A percentile compares a stretch with the other conserved stretches of the same genome.
These are phyloP conservation scores for Ajuga chamaepitys DNA, from an alignment of 257 asterid species.

Conservation along the genomic window DNA sequence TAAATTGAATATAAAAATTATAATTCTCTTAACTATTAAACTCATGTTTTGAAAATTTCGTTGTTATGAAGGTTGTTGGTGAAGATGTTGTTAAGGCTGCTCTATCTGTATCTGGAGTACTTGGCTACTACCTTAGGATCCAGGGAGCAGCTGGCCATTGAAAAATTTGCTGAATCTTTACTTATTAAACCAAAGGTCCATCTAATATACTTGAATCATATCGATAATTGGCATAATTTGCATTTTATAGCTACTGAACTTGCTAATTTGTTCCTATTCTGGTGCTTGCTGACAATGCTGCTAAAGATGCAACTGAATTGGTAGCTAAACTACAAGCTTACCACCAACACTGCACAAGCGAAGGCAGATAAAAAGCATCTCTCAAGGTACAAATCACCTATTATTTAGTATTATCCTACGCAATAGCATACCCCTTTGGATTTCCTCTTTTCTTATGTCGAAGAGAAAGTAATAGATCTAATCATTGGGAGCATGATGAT, in stretches of 20 bases:
- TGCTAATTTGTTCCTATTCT: no score
- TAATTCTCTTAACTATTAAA: not conserved
- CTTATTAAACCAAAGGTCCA: conserved; percentile 83
- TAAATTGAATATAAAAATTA: no score
- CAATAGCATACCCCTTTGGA: not conserved
- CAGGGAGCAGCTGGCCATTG: conserved; percentile 94
- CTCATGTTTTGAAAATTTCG: conserved; percentile 7
- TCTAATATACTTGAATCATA: not conserved
- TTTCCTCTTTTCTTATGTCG: not conserved
- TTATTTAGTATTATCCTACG: not conserved
- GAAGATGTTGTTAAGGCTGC: conserved; percentile 99
- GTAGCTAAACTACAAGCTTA: no score
- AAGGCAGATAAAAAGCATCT: no score
- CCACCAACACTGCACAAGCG: no score
- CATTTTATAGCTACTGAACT: not conserved
- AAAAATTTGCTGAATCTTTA: conserved; percentile 88
- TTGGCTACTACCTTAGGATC: conserved; percentile 93
- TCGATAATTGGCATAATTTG: not conserved
- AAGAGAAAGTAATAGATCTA: not conserved
- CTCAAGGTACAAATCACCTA: no score
- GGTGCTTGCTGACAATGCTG: no score
- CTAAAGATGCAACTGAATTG: no score
- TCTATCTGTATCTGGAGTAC: no score
- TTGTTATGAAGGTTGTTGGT: conserved; percentile 64
- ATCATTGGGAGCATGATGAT: not conserved